Base-by-base conservation (phyloP, 192 early-diverging fungal species). In the Dissophora ornata region DNA sequence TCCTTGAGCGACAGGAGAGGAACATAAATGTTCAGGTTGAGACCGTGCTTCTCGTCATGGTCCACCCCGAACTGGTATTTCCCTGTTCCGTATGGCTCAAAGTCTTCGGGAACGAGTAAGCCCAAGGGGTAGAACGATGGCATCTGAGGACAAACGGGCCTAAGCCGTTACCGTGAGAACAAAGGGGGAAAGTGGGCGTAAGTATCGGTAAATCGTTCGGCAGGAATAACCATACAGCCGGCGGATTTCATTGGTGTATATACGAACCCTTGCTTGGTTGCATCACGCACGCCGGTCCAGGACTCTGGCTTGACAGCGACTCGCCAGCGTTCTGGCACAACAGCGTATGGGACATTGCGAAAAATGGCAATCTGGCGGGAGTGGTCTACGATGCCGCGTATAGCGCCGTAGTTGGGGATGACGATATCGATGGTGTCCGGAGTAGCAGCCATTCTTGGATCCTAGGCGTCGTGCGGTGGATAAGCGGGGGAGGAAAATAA, bases 21-120 rank as follows among this genome's bases (percentile, higher is more conserved):
- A 8, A 70, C 59, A 56, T 44, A 56, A 6, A 70, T 70, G 45
- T 70, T 70, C 24, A 70, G 32, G 58, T 70, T 70, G 19, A 70
- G 59, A 18, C 58, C 8, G 11, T 62, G 15, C 1, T 15, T 16
- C 24, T 70, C 68, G 16, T 60, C 51, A 19, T 70, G 58, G 18
- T 61, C 59, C 3, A 69, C 29, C 32, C 67, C 67, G 26, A 42
- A 60, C 33, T 51, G 33, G 49, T 69, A 19, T 28, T 64, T 53
- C 40, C 38, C 45, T 1, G 44, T 47, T n/a, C 45, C 58, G 24
- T 19, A 1, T 2, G 46, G 45, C 10, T 28, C 11, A n/a, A 49
- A 19, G 28, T 67, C 42, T 26, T 47, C 40, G 2, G 64, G 64
- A 2, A 47, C 52, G 4, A 57, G 24, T 5, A 48, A 13, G 12